Base-by-base conservation (phyloP, 225 moss, liverwort and hornwort species). In the Marchantia polymorpha region DNA sequence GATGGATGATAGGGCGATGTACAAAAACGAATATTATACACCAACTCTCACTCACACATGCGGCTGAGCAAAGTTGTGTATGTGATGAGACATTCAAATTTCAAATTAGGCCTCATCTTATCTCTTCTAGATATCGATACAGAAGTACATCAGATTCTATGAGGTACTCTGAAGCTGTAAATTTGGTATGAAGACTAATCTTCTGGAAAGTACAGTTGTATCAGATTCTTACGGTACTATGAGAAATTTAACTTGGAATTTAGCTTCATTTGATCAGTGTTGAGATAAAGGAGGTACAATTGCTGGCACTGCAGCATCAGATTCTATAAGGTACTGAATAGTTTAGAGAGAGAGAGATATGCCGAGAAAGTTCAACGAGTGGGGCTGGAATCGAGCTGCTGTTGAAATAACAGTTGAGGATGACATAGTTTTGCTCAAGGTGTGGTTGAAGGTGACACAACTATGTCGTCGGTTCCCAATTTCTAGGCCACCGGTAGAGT, bases 11-110 rank as follows among this genome's bases (percentile, higher is more conserved):
- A 22, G 49, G 51, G 15, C n/a, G 22, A 71, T 50, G 71, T 50
- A 71, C 71, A 71, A 71, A 50, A 13, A 67, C 67, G 49, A 72
- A 23, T 22, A 51, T 23, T 16, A 39, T 72, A 67, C 39, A 39
- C 61, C 31, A 25, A 72, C 10, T 25, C 11, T 50, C 72, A 47
- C 51, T 72, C 72, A 72, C 67, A 67, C 67, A 67, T 67, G 67
- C 67, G 51, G 20, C 72, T 52, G 23, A 23, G 49, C 23, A 72
- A 50, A 10, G 72, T 72, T 72, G 49, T 17, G 23, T 47, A 23
- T 4, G 25, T 72, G 17, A 72, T 72, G 17, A 16, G 47, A 49
- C 1, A 12, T 23, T 52, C n/a, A 23, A 72, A 50, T 52, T 56
- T 56, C 56, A 56, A 12, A 19, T 56, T 56, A 3, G 2, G 56